phyloP scores from a whole-genome alignment of 441 rosid genomes.

The Melastoma candidum region DNA sequence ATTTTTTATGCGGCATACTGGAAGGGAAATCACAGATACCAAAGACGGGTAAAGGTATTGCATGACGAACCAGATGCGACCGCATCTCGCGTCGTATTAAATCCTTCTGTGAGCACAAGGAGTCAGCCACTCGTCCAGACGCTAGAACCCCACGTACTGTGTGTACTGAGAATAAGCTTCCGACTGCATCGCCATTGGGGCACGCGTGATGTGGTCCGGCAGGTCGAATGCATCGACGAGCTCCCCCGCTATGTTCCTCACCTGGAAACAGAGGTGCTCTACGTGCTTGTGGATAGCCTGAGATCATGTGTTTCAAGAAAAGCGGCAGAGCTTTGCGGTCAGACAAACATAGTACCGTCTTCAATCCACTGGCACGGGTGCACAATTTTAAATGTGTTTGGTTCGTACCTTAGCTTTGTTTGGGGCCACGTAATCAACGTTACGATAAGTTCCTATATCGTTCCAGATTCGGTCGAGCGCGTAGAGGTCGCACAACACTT shows the following conservation, averaged over 20 bases:
- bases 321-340: no score
- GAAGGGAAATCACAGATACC: no score
- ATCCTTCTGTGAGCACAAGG: no score
- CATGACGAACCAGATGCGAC: no score
- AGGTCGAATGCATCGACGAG: slow-evolving; percentile 81
- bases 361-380: no score
- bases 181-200: slow-evolving; percentile 88
- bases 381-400: neutral
- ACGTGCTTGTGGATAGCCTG: slow-evolving; percentile 91
- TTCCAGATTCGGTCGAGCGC: slow-evolving; percentile 79
- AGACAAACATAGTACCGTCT: no score
- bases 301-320: neutral
- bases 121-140: no score
- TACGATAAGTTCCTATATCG: slow-evolving; percentile 16
- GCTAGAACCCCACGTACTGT: slow-evolving; percentile 62
- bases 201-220: slow-evolving; percentile 69
- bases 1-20: no score
- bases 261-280: slow-evolving; percentile 81
- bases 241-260: slow-evolving; percentile 66
- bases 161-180: slow-evolving; percentile 89
- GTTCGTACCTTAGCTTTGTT: slow-evolving; percentile 91
- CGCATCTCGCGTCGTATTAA: no score
- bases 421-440: slow-evolving; percentile 15
- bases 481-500: slow-evolving; percentile 88
- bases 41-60: no score